Evolutionary conservation across 805 yeast genomes (phyloP).

Genomic region (Yamadazyma endophytica): DNA sequence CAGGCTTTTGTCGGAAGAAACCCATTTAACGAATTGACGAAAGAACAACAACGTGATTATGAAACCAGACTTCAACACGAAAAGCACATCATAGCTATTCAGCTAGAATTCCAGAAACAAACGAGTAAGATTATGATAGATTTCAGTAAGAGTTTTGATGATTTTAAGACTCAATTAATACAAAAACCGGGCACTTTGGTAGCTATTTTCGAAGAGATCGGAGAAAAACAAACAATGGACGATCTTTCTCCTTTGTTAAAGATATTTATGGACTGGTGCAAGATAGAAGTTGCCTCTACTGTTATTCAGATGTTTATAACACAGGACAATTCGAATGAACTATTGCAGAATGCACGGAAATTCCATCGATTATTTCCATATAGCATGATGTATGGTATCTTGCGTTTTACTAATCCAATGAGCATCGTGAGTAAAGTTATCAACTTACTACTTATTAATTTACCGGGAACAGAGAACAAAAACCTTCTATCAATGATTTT

Average conservation of each 20-base stretch:
- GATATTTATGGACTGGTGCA: constrained; percentile 75
- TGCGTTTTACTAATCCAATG: constrained; percentile 84
- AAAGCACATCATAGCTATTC: constrained; percentile 49
- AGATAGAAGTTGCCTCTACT: constrained; percentile 80
- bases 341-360: constrained; percentile 64
- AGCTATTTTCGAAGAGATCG: constrained; percentile 63
- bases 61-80: constrained; percentile 60
- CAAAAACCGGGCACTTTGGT: constrained; percentile 51
- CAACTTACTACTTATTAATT: constrained; percentile 65
- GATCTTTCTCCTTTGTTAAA: constrained; percentile 64
- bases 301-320: constrained; percentile 77
- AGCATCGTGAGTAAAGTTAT: constrained; percentile 73
- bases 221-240: constrained; percentile 44
- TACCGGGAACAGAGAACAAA: constrained; percentile 27
- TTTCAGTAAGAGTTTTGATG: constrained; percentile 54
- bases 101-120: constrained; percentile 67
- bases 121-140: constrained; percentile 54
- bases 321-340: constrained; percentile 74
- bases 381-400: constrained; percentile 65
- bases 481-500: constrained; percentile 68
- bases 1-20: constrained; percentile 48
- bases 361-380: constrained; percentile 82
- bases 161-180: constrained; percentile 53
- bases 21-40: constrained; percentile 32
- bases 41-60: constrained; percentile 51